These are phyloP conservation scores for Lithohypha guttulata DNA, from an alignment of 2,329 filamentous ascomycete genomes.

Conservation along the genomic window DNA sequence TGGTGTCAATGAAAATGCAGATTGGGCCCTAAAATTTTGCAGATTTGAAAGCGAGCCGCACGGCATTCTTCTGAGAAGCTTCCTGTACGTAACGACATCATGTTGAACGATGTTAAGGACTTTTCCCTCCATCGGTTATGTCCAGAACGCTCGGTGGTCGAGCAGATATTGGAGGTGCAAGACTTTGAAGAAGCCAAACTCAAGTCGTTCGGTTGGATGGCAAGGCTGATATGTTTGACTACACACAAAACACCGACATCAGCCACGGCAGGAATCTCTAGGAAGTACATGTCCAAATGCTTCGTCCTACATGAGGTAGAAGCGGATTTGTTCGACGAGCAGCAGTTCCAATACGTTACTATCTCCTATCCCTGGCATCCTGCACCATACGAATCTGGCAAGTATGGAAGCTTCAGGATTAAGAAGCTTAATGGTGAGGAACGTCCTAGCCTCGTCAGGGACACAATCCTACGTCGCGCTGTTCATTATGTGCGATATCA, in stretches of 20 bases:
- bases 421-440: not conserved
- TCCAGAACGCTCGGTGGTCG: conserved; percentile 1
- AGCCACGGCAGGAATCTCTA: not conserved
- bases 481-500: conserved; percentile 2
- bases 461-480: conserved; percentile 2
- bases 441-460: not conserved
- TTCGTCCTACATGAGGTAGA: not conserved
- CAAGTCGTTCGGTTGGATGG: not conserved
- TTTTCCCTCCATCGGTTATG: not conserved
- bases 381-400: conserved; percentile 2
- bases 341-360: not conserved
- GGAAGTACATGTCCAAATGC: not conserved
- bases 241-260: conserved; percentile 1
- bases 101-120: conserved; percentile 2
- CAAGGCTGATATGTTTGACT: not conserved
- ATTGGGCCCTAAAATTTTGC: not conserved
- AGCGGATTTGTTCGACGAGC: not conserved
- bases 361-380: conserved; percentile 1
- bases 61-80: not conserved
- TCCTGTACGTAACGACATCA: not conserved
- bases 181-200: conserved; percentile 2
- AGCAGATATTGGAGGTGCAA: not conserved
- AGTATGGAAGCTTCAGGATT: not conserved
- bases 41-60: conserved; percentile 2
- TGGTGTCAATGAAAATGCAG: not conserved